Percentiles rank a stretch among this genome's conserved stretches.
Conservation (phyloP, 2,329 filamentous ascomycete genomes). For the Verticillium isaacii region DNA sequence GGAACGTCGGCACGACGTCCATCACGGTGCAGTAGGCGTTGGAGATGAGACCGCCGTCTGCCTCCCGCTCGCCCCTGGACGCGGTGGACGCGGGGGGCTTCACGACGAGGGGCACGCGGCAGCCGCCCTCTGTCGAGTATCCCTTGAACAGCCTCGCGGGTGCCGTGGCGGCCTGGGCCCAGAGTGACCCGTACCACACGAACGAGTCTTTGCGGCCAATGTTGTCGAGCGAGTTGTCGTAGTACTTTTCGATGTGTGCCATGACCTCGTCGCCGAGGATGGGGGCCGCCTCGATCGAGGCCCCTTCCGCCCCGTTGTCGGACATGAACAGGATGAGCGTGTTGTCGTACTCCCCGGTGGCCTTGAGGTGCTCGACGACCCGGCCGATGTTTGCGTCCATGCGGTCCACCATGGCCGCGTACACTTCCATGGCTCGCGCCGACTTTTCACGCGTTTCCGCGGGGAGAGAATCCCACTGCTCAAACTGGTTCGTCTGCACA, state of each 20-base stretch:
- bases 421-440: slow-evolving; percentile 54
- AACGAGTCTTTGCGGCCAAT: slow-evolving; percentile 1
- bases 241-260: slow-evolving; percentile 35
- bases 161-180: slow-evolving; percentile 39
- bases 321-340: slow-evolving; percentile 61
- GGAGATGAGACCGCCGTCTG: slow-evolving; percentile 21
- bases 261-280: slow-evolving; percentile 50
- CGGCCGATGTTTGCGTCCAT: slow-evolving; percentile 58
- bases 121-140: slow-evolving; percentile 42
- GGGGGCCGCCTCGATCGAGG: slow-evolving; percentile 52
- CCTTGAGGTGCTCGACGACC: slow-evolving; percentile 50
- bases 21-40: slow-evolving; percentile 43
- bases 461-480: slow-evolving; percentile 41
- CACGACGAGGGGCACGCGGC: slow-evolving; percentile 46
- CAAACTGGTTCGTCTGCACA: slow-evolving; percentile 39
- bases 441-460: slow-evolving; percentile 42
- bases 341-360: slow-evolving; percentile 55
- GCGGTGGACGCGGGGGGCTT: slow-evolving; percentile 2
- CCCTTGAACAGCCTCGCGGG: slow-evolving; percentile 30
- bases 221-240: slow-evolving; percentile 44
- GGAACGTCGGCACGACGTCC: slow-evolving; percentile 39
- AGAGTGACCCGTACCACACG: slow-evolving; percentile 56
- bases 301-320: slow-evolving; percentile 59
- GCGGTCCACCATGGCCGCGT: slow-evolving; percentile 58
- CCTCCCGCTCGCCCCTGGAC: too few species aligned